Evolutionary conservation across 495 filamentous ascomycete species (phyloP), one percentile per base, ranked within the genome.

Genomic region (Rusavskia elegans): DNA sequence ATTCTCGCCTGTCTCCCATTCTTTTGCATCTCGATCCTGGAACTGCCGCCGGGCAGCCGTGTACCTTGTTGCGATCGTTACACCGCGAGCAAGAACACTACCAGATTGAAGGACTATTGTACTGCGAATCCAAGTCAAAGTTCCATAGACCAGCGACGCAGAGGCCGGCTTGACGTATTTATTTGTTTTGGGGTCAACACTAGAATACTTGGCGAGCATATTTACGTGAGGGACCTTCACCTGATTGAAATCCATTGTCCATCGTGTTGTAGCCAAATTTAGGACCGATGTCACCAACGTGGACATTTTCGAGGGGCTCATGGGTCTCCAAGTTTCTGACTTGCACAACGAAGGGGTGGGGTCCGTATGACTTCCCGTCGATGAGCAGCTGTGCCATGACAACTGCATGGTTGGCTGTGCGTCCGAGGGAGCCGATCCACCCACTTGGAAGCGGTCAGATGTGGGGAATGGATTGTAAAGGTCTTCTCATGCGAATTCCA

Each of bases 221-320:
- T 76, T 80, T 30, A 76, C 61, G 53, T 84, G 80, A 7, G 82
- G 82, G 23, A 86, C 69, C 56, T 82, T 81, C 57, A 84, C 71
- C 7, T 83, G 69, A 63, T 84, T 82, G 62, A 88, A 81, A 88
- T 4, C 84, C 84, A 55, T 87, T 88, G 63, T 87, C 83, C 75
- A 84, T 81, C 17, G 79, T 83, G 57, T 76, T 77, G 61, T 83
- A 83, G 3, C 81, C 82, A 53, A 83, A 81, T 61, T 85, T 85
- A 29, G 81, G 82, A 4, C 84, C 84, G 60, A 87, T 84, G 52
- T 85, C 81, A 14, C 84, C 83, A 3, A 86, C 75, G 45, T 82
- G 75, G 46, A 87, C 65, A 49, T 82, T 81, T 56, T 84, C 76
- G 45, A 87, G 62, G 1, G 82, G 82, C 59, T 83, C 68, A 57